These are phyloP conservation scores for Amauroascus verrucosus DNA, from an alignment of 2,329 filamentous ascomycete genomes.

Conservation along the genomic window DNA sequence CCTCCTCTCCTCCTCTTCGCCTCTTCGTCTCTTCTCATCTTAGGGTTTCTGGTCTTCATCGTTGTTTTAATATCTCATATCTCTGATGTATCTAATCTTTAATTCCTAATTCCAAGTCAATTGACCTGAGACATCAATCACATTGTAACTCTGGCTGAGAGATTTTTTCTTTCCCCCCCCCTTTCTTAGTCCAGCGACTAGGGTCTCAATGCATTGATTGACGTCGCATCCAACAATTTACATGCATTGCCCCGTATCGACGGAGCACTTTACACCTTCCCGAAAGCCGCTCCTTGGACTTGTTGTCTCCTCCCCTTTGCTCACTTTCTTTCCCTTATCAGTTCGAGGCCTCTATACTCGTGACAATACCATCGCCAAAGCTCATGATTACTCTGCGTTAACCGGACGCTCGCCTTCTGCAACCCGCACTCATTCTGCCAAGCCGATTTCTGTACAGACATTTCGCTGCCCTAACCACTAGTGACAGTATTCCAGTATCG, in stretches of 20 bases:
- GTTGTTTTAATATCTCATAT: background rate
- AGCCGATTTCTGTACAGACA: slow-evolving; percentile 3
- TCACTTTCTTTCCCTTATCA: background rate
- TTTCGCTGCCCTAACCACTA: background rate
- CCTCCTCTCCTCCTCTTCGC: background rate
- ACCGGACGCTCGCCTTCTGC: background rate
- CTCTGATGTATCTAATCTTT: background rate
- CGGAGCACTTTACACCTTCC: no score
- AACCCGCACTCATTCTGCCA: background rate
- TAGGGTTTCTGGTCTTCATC: background rate
- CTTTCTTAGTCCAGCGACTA: background rate
- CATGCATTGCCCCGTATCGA: no score
- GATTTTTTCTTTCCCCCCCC: background rate
- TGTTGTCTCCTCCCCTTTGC: background rate
- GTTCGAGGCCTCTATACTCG: background rate
- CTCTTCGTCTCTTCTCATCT: background rate
- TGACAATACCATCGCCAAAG: background rate
- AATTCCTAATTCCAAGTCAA: background rate
- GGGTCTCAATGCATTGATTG: slow-evolving; percentile 1
- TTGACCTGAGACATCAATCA: background rate
- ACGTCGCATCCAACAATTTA: slow-evolving; percentile 2
- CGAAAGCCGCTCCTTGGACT: background rate
- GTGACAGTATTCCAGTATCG: background rate
- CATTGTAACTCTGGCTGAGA: background rate
- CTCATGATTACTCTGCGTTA: background rate